Evolutionary conservation across 352 stramenopile genomes (phyloP).

Genomic region (Phytophthora europaea): DNA sequence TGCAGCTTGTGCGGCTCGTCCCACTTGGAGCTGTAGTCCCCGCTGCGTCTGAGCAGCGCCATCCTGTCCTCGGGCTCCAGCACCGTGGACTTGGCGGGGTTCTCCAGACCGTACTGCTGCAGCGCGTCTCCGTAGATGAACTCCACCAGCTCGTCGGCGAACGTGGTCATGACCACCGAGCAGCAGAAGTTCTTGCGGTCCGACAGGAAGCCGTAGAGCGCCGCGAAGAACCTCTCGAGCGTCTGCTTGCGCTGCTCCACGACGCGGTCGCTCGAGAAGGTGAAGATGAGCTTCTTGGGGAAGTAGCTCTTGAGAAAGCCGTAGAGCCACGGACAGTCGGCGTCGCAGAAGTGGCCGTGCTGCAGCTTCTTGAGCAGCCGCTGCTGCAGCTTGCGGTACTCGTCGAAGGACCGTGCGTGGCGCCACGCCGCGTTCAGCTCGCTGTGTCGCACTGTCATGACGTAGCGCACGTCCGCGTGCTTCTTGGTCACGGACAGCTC

Average conservation of each 20-base stretch:
- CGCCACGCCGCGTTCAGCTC: slow-evolving; percentile 54
- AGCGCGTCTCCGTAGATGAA: slow-evolving; percentile 76
- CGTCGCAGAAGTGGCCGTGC: slow-evolving; percentile 80
- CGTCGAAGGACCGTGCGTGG: slow-evolving; percentile 69
- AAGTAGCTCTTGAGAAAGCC: slow-evolving; percentile 86
- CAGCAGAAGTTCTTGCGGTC: slow-evolving; percentile 74
- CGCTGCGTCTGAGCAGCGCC: slow-evolving; percentile 10
- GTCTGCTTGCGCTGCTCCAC: slow-evolving; percentile 57
- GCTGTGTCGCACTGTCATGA: slow-evolving; percentile 58
- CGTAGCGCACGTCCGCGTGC: slow-evolving; percentile 67
- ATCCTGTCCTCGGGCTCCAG: slow-evolving; percentile 7
- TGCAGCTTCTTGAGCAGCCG: slow-evolving; percentile 67
- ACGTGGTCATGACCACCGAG: slow-evolving; percentile 40
- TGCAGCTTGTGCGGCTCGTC: slow-evolving; percentile 18
- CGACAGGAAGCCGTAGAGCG: slow-evolving; percentile 63
- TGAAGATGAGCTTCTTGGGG: slow-evolving; percentile 72
- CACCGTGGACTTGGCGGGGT: slow-evolving; percentile 25
- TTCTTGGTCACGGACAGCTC: slow-evolving; percentile 61
- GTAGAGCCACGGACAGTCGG: slow-evolving; percentile 78
- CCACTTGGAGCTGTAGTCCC: slow-evolving; percentile 24
- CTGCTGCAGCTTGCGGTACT: slow-evolving; percentile 79
- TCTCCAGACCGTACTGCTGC: slow-evolving; percentile 56
- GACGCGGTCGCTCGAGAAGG: slow-evolving; percentile 55
- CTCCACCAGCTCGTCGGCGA: slow-evolving; percentile 60
- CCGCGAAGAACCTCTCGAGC: slow-evolving; percentile 70